Conservation (phyloP, 1,284 basidiomycete species). For the Fomitopsis schrenkii region DNA sequence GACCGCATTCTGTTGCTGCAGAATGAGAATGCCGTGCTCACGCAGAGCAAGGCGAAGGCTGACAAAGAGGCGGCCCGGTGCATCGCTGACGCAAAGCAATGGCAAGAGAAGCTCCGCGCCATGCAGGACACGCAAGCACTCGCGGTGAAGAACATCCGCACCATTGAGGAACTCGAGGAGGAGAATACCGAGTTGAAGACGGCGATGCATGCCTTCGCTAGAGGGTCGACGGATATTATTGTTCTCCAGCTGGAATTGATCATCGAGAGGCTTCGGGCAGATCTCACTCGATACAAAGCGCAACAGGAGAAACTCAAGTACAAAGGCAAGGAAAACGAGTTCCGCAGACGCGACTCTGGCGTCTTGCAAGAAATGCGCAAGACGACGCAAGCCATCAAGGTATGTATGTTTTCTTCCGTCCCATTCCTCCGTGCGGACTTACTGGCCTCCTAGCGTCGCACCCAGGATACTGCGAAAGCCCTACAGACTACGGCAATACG, state of each 20-base stretch:
- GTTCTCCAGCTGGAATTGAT: slow-evolving; percentile 16
- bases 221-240: slow-evolving; percentile 13
- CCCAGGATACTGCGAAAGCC: neutral
- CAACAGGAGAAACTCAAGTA: slow-evolving; percentile 9
- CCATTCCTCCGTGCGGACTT: neutral
- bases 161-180: slow-evolving; percentile 15
- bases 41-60: slow-evolving; percentile 2
- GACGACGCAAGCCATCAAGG: neutral
- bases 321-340: slow-evolving; percentile 10
- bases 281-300: slow-evolving; percentile 13
- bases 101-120: slow-evolving; percentile 13
- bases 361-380: neutral
- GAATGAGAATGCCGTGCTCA: slow-evolving; percentile 10
- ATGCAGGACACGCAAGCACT: slow-evolving; percentile 17
- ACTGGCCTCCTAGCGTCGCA: neutral
- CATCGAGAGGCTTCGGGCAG: slow-evolving; percentile 12
- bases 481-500: neutral
- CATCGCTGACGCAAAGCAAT: slow-evolving; percentile 8
- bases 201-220: slow-evolving; percentile 16
- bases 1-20: slow-evolving; percentile 3
- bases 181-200: slow-evolving; percentile 17
- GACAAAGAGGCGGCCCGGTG: slow-evolving; percentile 7
- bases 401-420: neutral
- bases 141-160: slow-evolving; percentile 13
- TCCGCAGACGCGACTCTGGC: neutral